Percentiles rank a stretch among this genome's conserved stretches.
These are phyloP conservation scores for Clarireedia sp. DNA, from an alignment of 2,329 filamentous ascomycete species.

Conservation along the genomic window DNA sequence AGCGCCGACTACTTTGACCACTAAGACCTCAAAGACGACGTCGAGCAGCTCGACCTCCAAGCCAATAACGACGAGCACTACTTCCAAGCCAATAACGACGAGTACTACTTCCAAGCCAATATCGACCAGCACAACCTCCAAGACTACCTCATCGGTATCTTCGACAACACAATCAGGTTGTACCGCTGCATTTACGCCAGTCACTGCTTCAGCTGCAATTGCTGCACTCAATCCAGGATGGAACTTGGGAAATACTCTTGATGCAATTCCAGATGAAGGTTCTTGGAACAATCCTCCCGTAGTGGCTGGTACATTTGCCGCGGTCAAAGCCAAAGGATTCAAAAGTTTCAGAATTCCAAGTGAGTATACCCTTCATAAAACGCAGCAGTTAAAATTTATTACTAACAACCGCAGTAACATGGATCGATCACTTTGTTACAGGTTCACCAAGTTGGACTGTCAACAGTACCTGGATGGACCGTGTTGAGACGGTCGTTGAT, in stretches of 20 bases:
- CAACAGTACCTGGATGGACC: slow-evolving; percentile 45
- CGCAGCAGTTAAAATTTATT: not conserved
- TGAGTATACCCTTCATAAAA: slow-evolving; percentile 14
- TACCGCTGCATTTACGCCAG: slow-evolving; percentile 16
- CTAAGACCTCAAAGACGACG: not conserved
- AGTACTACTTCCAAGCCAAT: not conserved
- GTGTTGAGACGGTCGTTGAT: slow-evolving; percentile 50
- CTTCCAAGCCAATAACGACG: not conserved
- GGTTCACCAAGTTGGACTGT: slow-evolving; percentile 46
- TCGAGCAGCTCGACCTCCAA: not conserved
- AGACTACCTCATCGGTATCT: not conserved
- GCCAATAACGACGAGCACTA: not conserved
- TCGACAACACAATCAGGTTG: slow-evolving; percentile 10
- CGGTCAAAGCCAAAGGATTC: slow-evolving; percentile 46
- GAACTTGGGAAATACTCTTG: slow-evolving; percentile 54
- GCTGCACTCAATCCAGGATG: slow-evolving; percentile 46
- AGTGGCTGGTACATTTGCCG: slow-evolving; percentile 40
- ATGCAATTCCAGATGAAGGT: slow-evolving; percentile 47
- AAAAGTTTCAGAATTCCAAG: slow-evolving; percentile 49
- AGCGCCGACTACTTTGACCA: not conserved
- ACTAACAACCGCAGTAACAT: slow-evolving; percentile 39
- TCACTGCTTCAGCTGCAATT: slow-evolving; percentile 28
- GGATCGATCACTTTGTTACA: slow-evolving; percentile 46
- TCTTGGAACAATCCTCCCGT: slow-evolving; percentile 51
- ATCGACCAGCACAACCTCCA: not conserved